Percentiles rank a stretch among this genome's conserved stretches.
phyloP scores from a whole-genome alignment of 345 rosid genomes.

The Eucalyptus leucophloia region DNA sequence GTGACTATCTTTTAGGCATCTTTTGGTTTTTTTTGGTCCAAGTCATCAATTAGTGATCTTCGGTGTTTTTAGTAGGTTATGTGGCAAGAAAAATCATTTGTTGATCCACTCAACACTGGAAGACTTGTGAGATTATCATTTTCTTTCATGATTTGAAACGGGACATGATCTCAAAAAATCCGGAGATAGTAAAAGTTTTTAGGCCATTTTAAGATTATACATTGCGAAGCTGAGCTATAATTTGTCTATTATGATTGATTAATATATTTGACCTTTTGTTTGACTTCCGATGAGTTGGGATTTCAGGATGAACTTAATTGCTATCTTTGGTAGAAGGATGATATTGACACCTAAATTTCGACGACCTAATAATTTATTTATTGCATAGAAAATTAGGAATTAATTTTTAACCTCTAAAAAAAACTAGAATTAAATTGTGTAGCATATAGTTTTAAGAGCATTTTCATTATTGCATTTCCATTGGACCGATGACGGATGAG shows the following conservation, averaged over 20 bases:
- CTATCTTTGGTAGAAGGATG: background rate
- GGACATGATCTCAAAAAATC: background rate
- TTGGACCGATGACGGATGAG: no score
- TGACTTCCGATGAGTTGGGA: background rate
- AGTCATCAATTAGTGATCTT: background rate
- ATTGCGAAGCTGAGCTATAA: background rate
- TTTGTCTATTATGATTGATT: background rate
- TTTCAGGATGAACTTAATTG: background rate
- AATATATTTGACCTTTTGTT: background rate
- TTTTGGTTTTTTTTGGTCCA: background rate
- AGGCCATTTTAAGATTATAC: background rate
- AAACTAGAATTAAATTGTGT: no score
- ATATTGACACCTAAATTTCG: no score
- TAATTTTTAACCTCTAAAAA: no score
- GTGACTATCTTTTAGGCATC: background rate
- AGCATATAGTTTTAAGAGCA: no score
- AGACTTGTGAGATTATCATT: background rate
- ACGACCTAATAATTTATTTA: background rate
- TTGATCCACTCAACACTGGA: background rate
- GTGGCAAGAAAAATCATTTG: background rate
- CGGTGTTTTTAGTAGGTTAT: background rate
- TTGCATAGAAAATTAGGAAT: no score
- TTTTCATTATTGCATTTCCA: no score
- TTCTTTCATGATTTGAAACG: background rate
- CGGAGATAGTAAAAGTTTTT: background rate